phyloP scores from a whole-genome alignment of 306 rosid species.

The Begonia fuchsioides region DNA sequence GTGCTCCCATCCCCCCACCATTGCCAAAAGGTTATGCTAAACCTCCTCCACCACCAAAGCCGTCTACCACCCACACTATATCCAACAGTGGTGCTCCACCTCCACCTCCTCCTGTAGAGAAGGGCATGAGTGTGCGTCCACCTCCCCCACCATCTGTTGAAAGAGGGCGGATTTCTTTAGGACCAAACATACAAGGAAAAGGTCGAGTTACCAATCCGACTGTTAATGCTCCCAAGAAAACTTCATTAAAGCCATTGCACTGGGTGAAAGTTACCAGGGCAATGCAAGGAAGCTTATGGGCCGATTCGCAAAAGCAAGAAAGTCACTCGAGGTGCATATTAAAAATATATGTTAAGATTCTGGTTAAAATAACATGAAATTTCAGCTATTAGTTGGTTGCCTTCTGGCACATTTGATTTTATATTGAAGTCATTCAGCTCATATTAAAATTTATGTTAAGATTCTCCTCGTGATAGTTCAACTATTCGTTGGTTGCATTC shows the following conservation, averaged over 20 bases:
- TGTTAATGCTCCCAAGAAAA: conserved; percentile 51
- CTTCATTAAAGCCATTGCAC: conserved; percentile 66
- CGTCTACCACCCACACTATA: conserved; percentile 5
- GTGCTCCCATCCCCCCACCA: not conserved
- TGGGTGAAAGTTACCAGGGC: conserved; percentile 96
- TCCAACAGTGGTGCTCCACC: conserved; percentile 5
- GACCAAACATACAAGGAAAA: conserved; percentile 41
- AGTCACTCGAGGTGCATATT: conserved; percentile 48
- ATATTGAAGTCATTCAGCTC: too few species aligned
- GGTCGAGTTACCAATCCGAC: conserved; percentile 37
- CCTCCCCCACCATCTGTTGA: conserved; percentile 28
- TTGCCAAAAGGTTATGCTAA: not conserved
- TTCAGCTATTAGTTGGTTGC: too few species aligned
- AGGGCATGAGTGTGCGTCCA: conserved; percentile 27
- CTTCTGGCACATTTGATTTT: too few species aligned
- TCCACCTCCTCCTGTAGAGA: conserved; percentile 30
- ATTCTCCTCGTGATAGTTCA: too few species aligned
- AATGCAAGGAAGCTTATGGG: conserved; percentile 89
- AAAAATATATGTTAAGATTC: not conserved
- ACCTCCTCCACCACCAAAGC: conserved; percentile 10
- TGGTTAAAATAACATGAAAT: too few species aligned
- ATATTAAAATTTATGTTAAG: too few species aligned
- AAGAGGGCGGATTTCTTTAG: conserved; percentile 28
- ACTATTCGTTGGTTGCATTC: too few species aligned
- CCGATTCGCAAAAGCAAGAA: conserved; percentile 74